Conservation (phyloP, 306 rosid species). For the Lathyrus oleraceus region DNA sequence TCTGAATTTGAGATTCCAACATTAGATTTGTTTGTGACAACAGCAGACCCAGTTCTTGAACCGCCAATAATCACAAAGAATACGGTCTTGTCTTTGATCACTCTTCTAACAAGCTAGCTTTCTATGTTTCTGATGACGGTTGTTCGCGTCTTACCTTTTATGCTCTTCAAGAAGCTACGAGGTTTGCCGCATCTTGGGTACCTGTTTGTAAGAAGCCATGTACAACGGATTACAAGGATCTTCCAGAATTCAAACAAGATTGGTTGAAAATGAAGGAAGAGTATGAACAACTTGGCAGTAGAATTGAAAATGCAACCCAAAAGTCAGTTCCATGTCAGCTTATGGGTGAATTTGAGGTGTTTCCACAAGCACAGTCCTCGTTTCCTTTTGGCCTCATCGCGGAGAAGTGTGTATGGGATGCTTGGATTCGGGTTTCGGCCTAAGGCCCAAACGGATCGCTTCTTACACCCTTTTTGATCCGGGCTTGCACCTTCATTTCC, state of each 20-base stretch:
- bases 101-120: constrained; percentile 68
- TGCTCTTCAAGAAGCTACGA: constrained; percentile 53
- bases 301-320: constrained; percentile 44
- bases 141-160: constrained; percentile 55
- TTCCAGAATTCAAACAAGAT: constrained; percentile 40
- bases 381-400: too few relatives aligned
- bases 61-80: constrained; percentile 70
- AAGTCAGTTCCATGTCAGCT: constrained; percentile 16
- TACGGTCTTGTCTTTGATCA: constrained; percentile 76
- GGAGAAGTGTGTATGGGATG: too few relatives aligned
- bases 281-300: constrained; percentile 47
- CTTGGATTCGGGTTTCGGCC: too few relatives aligned
- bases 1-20: constrained; percentile 57
- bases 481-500: too few relatives aligned
- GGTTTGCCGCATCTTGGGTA: constrained; percentile 64
- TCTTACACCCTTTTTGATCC: too few relatives aligned
- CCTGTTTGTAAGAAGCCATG: constrained; percentile 61
- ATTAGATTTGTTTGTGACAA: constrained; percentile 75
- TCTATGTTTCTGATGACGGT: constrained; percentile 81
- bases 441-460: too few relatives aligned
- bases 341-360: constrained; percentile 45
- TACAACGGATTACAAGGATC: constrained; percentile 29
- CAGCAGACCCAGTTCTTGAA: constrained; percentile 65
- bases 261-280: constrained; percentile 51
- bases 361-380: constrained; percentile 43